phyloP scores from a whole-genome alignment of 2,329 filamentous ascomycete genomes.

The Penicillium sp. region DNA sequence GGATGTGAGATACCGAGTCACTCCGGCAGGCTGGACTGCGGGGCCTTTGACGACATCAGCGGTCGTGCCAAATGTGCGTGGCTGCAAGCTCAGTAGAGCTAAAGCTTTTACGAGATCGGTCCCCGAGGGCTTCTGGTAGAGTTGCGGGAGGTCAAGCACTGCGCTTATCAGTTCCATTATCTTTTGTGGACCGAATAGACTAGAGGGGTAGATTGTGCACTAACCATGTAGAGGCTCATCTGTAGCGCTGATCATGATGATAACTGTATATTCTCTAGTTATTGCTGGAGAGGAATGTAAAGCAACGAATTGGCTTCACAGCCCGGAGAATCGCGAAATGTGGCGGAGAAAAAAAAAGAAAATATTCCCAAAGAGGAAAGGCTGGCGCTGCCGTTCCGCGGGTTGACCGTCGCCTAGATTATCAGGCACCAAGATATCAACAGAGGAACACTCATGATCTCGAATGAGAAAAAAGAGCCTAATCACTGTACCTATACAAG shows the following conservation, averaged over 20 bases:
- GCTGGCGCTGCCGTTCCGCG: slow-evolving; percentile 29
- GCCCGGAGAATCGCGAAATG: neutral
- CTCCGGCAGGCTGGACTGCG: slow-evolving; percentile 41
- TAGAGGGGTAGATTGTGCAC: slow-evolving; percentile 16
- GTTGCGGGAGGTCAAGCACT: slow-evolving; percentile 77
- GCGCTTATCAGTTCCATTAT: slow-evolving; percentile 37
- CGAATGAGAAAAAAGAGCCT: neutral
- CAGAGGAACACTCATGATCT: neutral
- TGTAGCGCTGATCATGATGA: slow-evolving; percentile 37
- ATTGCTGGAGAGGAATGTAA: slow-evolving; percentile 1
- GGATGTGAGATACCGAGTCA: slow-evolving; percentile 48
- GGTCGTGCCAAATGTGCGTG: slow-evolving; percentile 49
- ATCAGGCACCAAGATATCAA: slow-evolving; percentile 7
- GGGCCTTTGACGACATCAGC: slow-evolving; percentile 30
- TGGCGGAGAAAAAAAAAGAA: slow-evolving; percentile 25
- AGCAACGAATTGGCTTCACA: slow-evolving; percentile 4
- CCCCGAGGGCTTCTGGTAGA: slow-evolving; percentile 73
- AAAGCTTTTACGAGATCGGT: slow-evolving; percentile 65
- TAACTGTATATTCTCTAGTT: neutral
- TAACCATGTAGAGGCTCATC: slow-evolving; percentile 43
- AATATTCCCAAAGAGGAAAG: slow-evolving; percentile 39
- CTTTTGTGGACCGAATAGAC: slow-evolving; percentile 18
- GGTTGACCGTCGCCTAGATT: slow-evolving; percentile 22
- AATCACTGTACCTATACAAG: neutral
- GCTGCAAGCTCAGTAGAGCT: slow-evolving; percentile 64